Evolutionary conservation across 306 rosid species (phyloP).

Genomic region (Prunus dulcis): DNA sequence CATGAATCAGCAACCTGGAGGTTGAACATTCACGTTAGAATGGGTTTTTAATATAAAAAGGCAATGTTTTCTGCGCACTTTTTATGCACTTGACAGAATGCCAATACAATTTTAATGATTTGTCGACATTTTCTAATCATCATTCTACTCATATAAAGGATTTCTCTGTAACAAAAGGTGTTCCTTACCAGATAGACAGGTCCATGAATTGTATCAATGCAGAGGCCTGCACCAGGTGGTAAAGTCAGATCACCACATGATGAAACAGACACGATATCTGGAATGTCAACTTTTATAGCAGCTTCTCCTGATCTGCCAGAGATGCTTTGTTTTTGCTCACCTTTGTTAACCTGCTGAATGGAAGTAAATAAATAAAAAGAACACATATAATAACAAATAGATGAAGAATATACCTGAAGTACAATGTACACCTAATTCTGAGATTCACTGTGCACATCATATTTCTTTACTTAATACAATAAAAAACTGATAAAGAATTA

Average conservation of each 20-base stretch:
- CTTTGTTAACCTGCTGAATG: conserved; percentile 49
- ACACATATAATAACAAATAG: conserved; percentile 2
- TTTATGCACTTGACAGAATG: neutral
- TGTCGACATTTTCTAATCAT: neutral
- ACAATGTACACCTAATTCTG: neutral
- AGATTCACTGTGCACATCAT: neutral
- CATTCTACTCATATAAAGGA: neutral
- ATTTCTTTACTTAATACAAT: neutral
- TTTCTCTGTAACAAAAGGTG: neutral
- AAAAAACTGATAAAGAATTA: conserved; percentile 23
- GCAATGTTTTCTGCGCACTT: neutral
- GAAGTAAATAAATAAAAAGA: conserved; percentile 8
- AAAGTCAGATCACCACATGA: conserved; percentile 94
- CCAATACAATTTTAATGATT: neutral
- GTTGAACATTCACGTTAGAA: conserved; percentile 13
- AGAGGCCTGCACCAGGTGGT: conserved; percentile 98
- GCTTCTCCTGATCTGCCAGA: conserved; percentile 57
- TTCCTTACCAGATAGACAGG: conserved; percentile 76
- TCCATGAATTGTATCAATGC: conserved; percentile 78
- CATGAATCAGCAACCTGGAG: conserved; percentile 88
- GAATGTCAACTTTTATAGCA: conserved; percentile 70
- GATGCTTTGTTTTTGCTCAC: conserved; percentile 50
- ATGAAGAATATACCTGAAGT: neutral
- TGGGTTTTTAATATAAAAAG: neutral
- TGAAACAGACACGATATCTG: conserved; percentile 86